Percentiles rank a stretch among this genome's conserved stretches.
Conservation (phyloP, 176 grass and related monocot species). For the Coix lacrymajobi region DNA sequence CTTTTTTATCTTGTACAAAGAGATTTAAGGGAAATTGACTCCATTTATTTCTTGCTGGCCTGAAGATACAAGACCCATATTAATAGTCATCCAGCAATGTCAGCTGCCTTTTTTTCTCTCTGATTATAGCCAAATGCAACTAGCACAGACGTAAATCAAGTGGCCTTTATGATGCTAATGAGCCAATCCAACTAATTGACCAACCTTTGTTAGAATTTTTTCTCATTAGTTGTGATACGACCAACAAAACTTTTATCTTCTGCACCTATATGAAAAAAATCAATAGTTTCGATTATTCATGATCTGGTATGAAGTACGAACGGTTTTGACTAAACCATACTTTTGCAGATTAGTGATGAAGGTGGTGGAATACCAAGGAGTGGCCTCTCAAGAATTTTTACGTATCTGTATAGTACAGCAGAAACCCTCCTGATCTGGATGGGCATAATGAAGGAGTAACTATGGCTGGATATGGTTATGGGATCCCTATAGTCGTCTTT, state of each 20-base stretch:
- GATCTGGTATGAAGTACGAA: background rate
- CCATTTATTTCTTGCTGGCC: background rate
- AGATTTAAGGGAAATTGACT: background rate
- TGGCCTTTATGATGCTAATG: background rate
- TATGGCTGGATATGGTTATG: constrained; percentile 96
- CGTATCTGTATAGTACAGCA: constrained; percentile 95
- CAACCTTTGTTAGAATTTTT: background rate
- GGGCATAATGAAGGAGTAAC: constrained; percentile 60
- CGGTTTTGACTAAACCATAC: background rate
- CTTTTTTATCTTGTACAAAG: background rate
- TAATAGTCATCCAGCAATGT: background rate
- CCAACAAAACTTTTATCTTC: background rate
- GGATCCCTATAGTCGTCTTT: constrained; percentile 85
- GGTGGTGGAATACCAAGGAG: constrained; percentile 96
- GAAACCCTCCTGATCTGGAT: constrained; percentile 65
- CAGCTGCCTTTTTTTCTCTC: background rate
- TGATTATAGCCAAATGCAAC: background rate
- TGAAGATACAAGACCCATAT: background rate
- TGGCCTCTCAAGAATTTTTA: constrained; percentile 89
- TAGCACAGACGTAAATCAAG: background rate
- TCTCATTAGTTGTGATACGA: background rate
- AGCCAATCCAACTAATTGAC: background rate
- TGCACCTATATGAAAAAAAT: background rate
- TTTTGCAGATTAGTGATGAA: constrained; percentile 88
- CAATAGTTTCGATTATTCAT: background rate